A percentile compares a stretch with the other conserved stretches of the same genome.
Conservation (phyloP, 768 basidiomycete genomes). For the Exidia glandulosa region DNA sequence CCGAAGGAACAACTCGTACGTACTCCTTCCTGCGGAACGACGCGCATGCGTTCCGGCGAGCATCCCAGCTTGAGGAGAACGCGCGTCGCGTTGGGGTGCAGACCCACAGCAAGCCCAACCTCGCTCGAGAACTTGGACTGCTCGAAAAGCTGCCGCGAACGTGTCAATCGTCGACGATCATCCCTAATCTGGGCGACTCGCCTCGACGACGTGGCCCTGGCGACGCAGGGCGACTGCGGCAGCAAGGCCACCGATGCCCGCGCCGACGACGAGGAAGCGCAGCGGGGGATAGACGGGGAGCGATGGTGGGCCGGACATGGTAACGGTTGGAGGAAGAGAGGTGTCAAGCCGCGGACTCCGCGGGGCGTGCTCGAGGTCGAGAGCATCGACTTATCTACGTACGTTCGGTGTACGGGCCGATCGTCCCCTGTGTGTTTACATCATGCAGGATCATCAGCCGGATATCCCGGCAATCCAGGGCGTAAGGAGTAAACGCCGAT, state of each 20-base stretch:
- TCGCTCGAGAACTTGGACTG: background rate
- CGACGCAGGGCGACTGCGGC: background rate
- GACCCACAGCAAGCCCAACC: background rate
- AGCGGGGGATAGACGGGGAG: background rate
- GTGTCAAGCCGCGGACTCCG: no score
- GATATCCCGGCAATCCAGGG: no score
- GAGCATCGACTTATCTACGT: no score
- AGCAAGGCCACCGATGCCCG: background rate
- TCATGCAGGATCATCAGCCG: no score
- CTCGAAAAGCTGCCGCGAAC: background rate
- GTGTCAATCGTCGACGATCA: background rate
- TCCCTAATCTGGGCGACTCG: background rate
- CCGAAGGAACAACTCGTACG: background rate
- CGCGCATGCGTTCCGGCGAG: background rate
- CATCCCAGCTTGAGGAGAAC: background rate
- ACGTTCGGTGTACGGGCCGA: no score
- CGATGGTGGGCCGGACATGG: background rate
- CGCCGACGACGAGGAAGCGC: background rate
- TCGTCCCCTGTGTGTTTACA: no score
- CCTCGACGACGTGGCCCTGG: background rate
- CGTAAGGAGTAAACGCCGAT: no score
- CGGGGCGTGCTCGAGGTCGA: no score
- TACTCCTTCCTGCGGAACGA: background rate
- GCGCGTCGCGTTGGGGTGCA: background rate
- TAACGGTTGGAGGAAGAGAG: background rate